Evolutionary conservation across 225 moss, liverwort and hornwort genomes (phyloP), one percentile per base, ranked within the genome.

Genomic region (Sphagnum tenellum): DNA sequence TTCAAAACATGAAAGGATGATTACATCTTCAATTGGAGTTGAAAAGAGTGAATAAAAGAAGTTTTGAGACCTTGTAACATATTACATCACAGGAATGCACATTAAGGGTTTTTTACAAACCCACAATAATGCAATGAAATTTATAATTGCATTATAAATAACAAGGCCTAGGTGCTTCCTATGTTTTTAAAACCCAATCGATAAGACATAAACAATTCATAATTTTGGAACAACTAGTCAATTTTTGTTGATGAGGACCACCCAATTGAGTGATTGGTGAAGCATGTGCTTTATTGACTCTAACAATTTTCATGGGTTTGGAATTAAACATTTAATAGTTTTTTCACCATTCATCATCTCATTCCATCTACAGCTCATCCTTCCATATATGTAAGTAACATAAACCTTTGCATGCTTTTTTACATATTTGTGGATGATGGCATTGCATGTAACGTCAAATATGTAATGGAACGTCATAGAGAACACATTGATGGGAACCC

Each of bases 401-500:
- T 45, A 7, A 3, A 46, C 5, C 45, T 55, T 54, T 12, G 2
- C 4, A 29, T 63, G 8, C 55, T 66, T 46, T 2, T 66, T 12
- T 4, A 4, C 8, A 55, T 66, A 2, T 66, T 55, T 56, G 56
- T 66, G 2, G 66, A 66, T 45, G 66, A 66, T 11, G 66, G 56
- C 4, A 2, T 55, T 4, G 55, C 55, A 45, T 45, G 66, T n/a
- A 54, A 55, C 12, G 44, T 45, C 4, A 11, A 46, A n/a, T n/a
- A n/a, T n/a, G n/a, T n/a, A n/a, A n/a, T n/a, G n/a, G n/a, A n/a
- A n/a, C n/a, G n/a, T n/a, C n/a, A n/a, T n/a, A n/a, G n/a, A n/a
- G n/a, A n/a, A n/a, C n/a, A n/a, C n/a, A n/a, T n/a, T n/a, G n/a
- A n/a, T n/a, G n/a, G n/a, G n/a, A n/a, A n/a, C n/a, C n/a, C n/a